Percentiles rank a stretch among this genome's conserved stretches.
These are phyloP conservation scores for Ustilago hordei DNA, from an alignment of 1,284 basidiomycete species.

Conservation along the genomic window DNA sequence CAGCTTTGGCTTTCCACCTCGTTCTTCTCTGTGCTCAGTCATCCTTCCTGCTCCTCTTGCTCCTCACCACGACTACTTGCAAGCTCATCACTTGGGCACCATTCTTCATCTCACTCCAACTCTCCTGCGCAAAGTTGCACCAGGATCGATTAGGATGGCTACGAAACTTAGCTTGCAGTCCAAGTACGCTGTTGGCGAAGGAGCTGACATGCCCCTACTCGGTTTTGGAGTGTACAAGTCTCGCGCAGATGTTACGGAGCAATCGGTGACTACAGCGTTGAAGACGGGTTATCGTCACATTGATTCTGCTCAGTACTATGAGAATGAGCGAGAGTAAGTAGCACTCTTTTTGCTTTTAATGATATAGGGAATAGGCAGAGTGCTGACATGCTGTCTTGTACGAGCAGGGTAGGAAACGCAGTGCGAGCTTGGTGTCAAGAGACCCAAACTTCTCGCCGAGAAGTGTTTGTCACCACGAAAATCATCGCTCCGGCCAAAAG, in stretches of 20 bases:
- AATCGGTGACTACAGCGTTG: conserved; percentile 44
- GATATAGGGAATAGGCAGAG: not conserved
- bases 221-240: conserved; percentile 53
- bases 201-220: conserved; percentile 41
- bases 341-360: too few relatives aligned
- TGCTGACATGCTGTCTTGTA: not conserved
- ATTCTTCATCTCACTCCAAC: conserved; percentile 11
- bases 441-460: conserved; percentile 30
- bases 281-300: conserved; percentile 48
- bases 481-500: conserved; percentile 29
- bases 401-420: conserved; percentile 35
- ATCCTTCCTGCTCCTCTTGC: not conserved
- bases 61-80: conserved; percentile 1
- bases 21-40: not conserved
- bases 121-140: not conserved
- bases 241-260: conserved; percentile 29
- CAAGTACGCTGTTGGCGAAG: conserved; percentile 34
- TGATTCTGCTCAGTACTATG: conserved; percentile 49
- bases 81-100: not conserved
- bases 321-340: conserved; percentile 44
- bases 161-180: conserved; percentile 41
- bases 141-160: conserved; percentile 4
- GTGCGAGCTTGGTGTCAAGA: conserved; percentile 43
- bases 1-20: not conserved
- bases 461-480: conserved; percentile 53